Conservation (phyloP, 805 yeast species). For the Myxozyma vanderwaltii region DNA sequence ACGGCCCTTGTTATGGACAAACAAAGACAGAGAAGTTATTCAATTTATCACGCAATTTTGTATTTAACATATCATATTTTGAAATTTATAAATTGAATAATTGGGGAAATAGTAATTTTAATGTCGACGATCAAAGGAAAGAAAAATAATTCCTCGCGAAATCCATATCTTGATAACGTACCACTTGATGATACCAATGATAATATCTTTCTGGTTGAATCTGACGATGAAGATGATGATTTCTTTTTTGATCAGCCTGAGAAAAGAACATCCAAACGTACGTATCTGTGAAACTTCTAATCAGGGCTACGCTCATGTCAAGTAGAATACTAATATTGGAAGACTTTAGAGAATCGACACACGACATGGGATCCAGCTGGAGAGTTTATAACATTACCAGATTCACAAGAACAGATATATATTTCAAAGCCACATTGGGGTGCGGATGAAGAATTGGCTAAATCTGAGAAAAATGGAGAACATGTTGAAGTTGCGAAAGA, state of each 20-base stretch:
- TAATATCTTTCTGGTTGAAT: constrained; percentile 30
- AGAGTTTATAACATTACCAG: constrained; percentile 26
- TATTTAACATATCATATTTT: too few species aligned
- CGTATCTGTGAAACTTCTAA: not conserved
- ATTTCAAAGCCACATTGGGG: constrained; percentile 29
- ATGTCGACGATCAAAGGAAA: constrained; percentile 1
- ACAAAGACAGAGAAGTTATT: too few species aligned
- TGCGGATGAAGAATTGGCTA: not conserved
- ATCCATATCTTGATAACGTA: constrained; percentile 29
- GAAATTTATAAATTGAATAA: too few species aligned
- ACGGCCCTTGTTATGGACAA: too few species aligned
- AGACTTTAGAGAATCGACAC: constrained; percentile 1
- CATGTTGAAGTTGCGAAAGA: not conserved
- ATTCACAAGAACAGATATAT: constrained; percentile 24
- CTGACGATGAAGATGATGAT: constrained; percentile 32
- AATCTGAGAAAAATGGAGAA: not conserved
- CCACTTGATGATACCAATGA: constrained; percentile 34
- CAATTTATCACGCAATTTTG: too few species aligned
- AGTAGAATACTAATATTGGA: too few species aligned
- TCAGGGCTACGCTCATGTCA: not conserved
- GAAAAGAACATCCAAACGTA: not conserved
- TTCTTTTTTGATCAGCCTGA: constrained; percentile 19
- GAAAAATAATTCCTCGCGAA: constrained; percentile 10
- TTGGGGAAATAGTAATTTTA: too few species aligned
- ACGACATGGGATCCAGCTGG: constrained; percentile 22